Conservation (phyloP, 352 stramenopile species). For the Pythium biforme region DNA sequence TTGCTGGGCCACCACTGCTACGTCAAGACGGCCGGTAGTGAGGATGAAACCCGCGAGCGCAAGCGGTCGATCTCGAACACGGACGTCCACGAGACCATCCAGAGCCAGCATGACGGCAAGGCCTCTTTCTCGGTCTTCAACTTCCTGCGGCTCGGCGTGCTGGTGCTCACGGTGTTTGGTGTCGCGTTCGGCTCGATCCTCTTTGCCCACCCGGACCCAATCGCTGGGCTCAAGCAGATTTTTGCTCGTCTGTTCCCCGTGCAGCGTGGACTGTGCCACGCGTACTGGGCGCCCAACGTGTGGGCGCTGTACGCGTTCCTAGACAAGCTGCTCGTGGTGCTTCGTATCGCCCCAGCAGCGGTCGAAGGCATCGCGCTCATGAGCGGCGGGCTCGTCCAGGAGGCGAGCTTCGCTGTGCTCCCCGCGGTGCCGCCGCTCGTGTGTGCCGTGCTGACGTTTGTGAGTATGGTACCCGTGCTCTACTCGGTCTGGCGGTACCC, state of each 20-base stretch:
- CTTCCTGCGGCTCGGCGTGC: constrained; percentile 82
- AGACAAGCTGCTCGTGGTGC: constrained; percentile 78
- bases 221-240: constrained; percentile 86
- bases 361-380: constrained; percentile 53
- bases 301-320: constrained; percentile 96
- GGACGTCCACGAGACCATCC: constrained; percentile 65
- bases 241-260: constrained; percentile 95
- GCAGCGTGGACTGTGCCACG: constrained; percentile 94
- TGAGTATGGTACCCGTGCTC: constrained; percentile 75
- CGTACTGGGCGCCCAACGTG: constrained; percentile 98
- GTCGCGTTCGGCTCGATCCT: constrained; percentile 81
- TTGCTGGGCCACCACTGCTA: constrained; percentile 92
- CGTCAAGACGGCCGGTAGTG: constrained; percentile 4
- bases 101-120: constrained; percentile 55
- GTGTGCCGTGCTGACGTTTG: constrained; percentile 79
- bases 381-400: constrained; percentile 83
- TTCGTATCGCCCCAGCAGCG: constrained; percentile 30
- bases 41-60: constrained; percentile 6
- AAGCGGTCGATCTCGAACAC: constrained; percentile 75
- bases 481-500: constrained; percentile 74
- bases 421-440: constrained; percentile 60
- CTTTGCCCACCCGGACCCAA: constrained; percentile 40
- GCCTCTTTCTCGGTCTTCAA: constrained; percentile 52
- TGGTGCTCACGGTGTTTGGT: constrained; percentile 84
- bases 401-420: constrained; percentile 76